Percentiles rank a stretch among this genome's conserved stretches.
Conservation (phyloP, 768 basidiomycete species). For the Tricholoma terreum region DNA sequence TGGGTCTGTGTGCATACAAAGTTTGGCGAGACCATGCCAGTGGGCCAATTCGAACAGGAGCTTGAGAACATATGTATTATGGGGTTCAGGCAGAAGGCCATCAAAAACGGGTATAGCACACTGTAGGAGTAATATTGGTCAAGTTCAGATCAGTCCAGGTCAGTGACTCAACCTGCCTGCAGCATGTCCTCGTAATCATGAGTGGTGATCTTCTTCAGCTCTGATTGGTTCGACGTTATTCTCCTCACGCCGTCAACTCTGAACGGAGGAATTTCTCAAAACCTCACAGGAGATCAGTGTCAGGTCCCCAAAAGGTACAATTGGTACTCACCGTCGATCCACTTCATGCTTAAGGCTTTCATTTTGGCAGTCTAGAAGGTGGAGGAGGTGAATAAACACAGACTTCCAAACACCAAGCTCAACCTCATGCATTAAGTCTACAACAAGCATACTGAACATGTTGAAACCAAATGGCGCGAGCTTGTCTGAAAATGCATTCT, state of each 20-base stretch:
- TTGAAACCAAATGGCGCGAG: conserved; percentile 16
- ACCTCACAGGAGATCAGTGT: conserved; percentile 17
- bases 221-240: conserved; percentile 16
- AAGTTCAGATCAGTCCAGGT: neutral
- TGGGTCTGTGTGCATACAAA: neutral
- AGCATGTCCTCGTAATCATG: conserved; percentile 26
- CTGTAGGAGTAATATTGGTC: neutral
- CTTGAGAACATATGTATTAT: conserved; percentile 17
- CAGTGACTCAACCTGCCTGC: conserved; percentile 14
- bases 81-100: conserved; percentile 2
- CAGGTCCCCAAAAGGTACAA: neutral
- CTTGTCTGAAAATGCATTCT: neutral
- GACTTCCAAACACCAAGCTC: conserved; percentile 39
- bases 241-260: conserved; percentile 17
- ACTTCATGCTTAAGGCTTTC: conserved; percentile 15
- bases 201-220: conserved; percentile 16
- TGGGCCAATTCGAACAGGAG: conserved; percentile 22
- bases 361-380: conserved; percentile 23
- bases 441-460: conserved; percentile 23
- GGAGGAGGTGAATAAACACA: conserved; percentile 31
- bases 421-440: conserved; percentile 38
- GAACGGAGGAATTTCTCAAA: conserved; percentile 27
- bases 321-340: conserved; percentile 18
- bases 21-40: conserved; percentile 29
- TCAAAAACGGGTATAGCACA: conserved; percentile 10